Evolutionary conservation across 176 grass and related monocot genomes (phyloP), one percentile per base, ranked within the genome.

Genomic region (Oryza coarctata): DNA sequence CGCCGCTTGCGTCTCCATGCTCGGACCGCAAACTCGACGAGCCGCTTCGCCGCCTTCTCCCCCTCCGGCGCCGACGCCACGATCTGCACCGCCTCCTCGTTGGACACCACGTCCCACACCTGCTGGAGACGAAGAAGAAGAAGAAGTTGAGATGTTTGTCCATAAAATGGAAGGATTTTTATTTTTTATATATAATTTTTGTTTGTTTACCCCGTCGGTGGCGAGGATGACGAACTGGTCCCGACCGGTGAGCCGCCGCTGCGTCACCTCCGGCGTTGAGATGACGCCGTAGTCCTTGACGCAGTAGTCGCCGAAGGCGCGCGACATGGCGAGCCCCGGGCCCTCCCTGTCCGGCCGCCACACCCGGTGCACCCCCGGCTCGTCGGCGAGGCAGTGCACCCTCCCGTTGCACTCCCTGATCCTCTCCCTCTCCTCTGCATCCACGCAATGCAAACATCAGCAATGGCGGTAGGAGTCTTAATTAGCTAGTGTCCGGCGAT

Each of bases 101-200:
- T 99, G 10, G 97, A 94, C 73, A 99, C 47, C 60, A 96, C 97
- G 69, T 99, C 97, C 97, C 97, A 99, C 0, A 99, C 88, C 94
- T 97, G 71, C 3, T 32, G 65, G 12, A 26, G 13, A 76, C 76
- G 55, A 76, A 77, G 55, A 76, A 77, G 65, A 17, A 18, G 12
- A 76, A 87, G 20, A 76, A 87, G 22, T 41, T 32, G 15, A 49
- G 0, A 0, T 49, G 31, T 22, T 76, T 63, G 35, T 71, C 8
- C n/a, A 20, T 4, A 39, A 9, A 18, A 47, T 17, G 44, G 14
- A 47, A 14, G 14, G 9, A 17, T 17, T 17, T 47, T 47, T 47
- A 47, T 14, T 44, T 44, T 14, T 9, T 12, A 0, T 12, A 32
- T 39, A 39, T 39, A 11, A 10, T 39, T 44, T 50, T 17, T 18